Conservation (phyloP, 2,329 filamentous ascomycete genomes). For the Teratosphaeriaceae sp. region DNA sequence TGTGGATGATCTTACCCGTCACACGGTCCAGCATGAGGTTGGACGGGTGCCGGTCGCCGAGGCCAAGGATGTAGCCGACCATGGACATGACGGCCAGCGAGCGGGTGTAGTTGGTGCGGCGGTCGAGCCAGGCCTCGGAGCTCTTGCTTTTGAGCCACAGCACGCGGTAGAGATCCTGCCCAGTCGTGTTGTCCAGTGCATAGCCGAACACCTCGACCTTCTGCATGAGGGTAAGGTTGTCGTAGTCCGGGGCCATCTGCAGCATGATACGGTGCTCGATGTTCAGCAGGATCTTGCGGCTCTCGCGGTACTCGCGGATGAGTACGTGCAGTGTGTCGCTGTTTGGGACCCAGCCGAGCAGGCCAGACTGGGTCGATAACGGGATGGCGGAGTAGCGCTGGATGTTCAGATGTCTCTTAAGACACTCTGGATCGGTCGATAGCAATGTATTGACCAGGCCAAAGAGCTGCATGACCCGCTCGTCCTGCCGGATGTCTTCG, state of each 20-base stretch:
- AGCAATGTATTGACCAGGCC: constrained; percentile 95
- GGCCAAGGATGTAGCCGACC: constrained; percentile 97
- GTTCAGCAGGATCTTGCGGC: constrained; percentile 92
- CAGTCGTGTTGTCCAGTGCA: constrained; percentile 96
- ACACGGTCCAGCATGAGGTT: constrained; percentile 96
- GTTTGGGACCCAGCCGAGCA: constrained; percentile 94
- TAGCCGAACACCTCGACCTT: constrained; percentile 99
- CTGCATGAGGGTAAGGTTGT: constrained; percentile 98
- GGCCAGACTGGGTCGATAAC: constrained; percentile 89
- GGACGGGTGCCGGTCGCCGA: constrained; percentile 94
- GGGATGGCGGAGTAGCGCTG: constrained; percentile 96
- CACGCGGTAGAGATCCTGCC: constrained; percentile 95
- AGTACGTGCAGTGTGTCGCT: constrained; percentile 95
- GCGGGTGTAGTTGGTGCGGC: constrained; percentile 96
- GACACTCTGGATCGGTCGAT: constrained; percentile 87
- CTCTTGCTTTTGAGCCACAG: constrained; percentile 99
- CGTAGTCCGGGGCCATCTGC: constrained; percentile 98
- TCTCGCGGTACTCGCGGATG: constrained; percentile 96
- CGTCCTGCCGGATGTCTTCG: constrained; percentile 97
- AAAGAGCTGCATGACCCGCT: constrained; percentile 99
- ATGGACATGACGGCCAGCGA: constrained; percentile 99
- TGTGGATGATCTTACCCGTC: constrained; percentile 95
- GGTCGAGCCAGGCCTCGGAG: constrained; percentile 94
- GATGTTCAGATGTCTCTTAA: constrained; percentile 95
- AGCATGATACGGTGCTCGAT: constrained; percentile 99